phyloP scores from a whole-genome alignment of 352 stramenopile genomes.

The Globisporangium sylvaticum region DNA sequence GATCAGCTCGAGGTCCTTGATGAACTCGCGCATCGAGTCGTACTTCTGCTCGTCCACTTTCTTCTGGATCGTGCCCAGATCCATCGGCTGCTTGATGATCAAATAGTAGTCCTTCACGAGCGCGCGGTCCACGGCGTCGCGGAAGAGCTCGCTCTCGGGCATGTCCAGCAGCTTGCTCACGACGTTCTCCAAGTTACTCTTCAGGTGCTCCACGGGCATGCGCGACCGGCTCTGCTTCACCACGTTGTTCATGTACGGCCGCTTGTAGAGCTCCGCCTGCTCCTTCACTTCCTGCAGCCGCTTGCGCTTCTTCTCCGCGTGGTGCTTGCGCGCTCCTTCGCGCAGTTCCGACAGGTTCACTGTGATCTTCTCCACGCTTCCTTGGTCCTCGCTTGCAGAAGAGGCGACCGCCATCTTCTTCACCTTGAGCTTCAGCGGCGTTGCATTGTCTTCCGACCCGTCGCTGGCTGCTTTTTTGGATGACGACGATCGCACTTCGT shows the following conservation, averaged over 20 bases:
- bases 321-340: slow-evolving; percentile 70
- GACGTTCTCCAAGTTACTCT: slow-evolving; percentile 58
- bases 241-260: slow-evolving; percentile 64
- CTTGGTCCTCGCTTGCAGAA: not conserved
- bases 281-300: slow-evolving; percentile 68
- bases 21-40: slow-evolving; percentile 83
- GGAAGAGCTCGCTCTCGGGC: slow-evolving; percentile 79
- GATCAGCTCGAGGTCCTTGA: slow-evolving; percentile 84
- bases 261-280: slow-evolving; percentile 78
- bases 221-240: slow-evolving; percentile 73
- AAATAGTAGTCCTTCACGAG: slow-evolving; percentile 76
- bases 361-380: slow-evolving; percentile 51
- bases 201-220: slow-evolving; percentile 75
- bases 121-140: slow-evolving; percentile 50
- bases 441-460: slow-evolving; percentile 13
- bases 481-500: slow-evolving; percentile 28
- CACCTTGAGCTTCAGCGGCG: slow-evolving; percentile 57
- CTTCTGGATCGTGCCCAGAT: slow-evolving; percentile 58
- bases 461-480: slow-evolving; percentile 29
- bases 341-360: slow-evolving; percentile 72
- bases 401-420: slow-evolving; percentile 28
- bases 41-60: slow-evolving; percentile 70
- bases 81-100: slow-evolving; percentile 86
- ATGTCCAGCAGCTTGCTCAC: slow-evolving; percentile 65
- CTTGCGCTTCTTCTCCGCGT: slow-evolving; percentile 80